phyloP scores from a whole-genome alignment of 495 filamentous ascomycete genomes.

The Aspergillus baeticus region DNA sequence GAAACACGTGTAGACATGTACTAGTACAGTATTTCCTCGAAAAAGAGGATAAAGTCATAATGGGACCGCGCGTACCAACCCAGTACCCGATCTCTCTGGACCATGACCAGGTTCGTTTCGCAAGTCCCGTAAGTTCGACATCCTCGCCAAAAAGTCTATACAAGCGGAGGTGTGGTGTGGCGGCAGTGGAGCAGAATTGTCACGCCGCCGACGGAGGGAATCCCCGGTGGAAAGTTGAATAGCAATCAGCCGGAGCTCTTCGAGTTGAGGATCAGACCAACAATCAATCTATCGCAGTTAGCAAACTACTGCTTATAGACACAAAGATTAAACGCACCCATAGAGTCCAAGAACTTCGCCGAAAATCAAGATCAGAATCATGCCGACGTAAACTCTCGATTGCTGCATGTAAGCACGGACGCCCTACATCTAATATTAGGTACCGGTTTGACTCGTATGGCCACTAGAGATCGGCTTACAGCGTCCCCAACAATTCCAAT shows the following conservation, averaged over 20 bases:
- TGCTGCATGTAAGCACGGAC: constrained; percentile 95
- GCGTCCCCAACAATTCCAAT: constrained; percentile 95
- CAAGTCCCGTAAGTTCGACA: neutral
- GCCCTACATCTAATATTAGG: constrained; percentile 52
- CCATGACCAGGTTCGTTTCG: neutral
- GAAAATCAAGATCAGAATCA: constrained; percentile 98
- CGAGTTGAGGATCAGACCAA: constrained; percentile 53
- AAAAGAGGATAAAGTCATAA: neutral
- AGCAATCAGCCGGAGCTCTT: constrained; percentile 18
- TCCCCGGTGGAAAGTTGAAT: constrained; percentile 1
- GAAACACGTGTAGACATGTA: constrained; percentile 17
- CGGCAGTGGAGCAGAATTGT: neutral
- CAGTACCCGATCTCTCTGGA: neutral
- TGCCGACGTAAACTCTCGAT: constrained; percentile 92
- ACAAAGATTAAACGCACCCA: constrained; percentile 60
- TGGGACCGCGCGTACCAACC: neutral
- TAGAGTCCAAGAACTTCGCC: constrained; percentile 97
- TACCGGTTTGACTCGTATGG: neutral
- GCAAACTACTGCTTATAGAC: constrained; percentile 6
- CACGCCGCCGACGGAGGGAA: constrained; percentile 10
- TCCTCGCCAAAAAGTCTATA: constrained; percentile 10
- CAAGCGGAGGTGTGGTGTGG: constrained; percentile 8
- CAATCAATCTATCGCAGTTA: constrained; percentile 51
- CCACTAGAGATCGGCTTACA: constrained; percentile 37
- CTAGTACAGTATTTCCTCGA: constrained; percentile 19